These are phyloP conservation scores for Volvariella volvacea DNA, from an alignment of 1,284 basidiomycete species.

Conservation along the genomic window DNA sequence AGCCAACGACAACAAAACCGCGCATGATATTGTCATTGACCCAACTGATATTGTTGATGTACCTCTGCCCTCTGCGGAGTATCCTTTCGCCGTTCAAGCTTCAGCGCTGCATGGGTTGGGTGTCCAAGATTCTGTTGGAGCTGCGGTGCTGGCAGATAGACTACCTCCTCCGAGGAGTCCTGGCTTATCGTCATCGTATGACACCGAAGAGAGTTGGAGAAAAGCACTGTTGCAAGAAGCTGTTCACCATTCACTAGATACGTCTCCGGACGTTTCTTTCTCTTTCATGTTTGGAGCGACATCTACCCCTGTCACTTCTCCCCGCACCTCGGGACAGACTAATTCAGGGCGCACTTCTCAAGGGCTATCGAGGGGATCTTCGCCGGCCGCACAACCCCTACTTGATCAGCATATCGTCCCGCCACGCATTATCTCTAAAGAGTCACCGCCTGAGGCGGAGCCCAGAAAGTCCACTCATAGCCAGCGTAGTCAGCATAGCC, in stretches of 20 bases:
- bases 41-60: conserved; percentile 76
- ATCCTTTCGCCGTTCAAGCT: conserved; percentile 68
- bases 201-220: conserved; percentile 60
- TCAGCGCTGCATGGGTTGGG: conserved; percentile 62
- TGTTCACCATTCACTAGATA: conserved; percentile 65
- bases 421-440: conserved; percentile 19
- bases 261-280: conserved; percentile 33
- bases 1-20: conserved; percentile 21
- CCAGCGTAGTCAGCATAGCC: conserved; percentile 12
- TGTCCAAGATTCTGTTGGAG: conserved; percentile 64
- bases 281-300: conserved; percentile 19
- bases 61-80: conserved; percentile 54
- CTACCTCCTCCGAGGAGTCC: conserved; percentile 60
- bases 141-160: conserved; percentile 62
- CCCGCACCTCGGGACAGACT: conserved; percentile 9
- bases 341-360: too few relatives aligned
- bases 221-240: conserved; percentile 65
- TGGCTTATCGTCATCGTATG: conserved; percentile 48
- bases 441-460: conserved; percentile 13
- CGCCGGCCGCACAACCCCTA: conserved; percentile 12
- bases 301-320: conserved; percentile 25
- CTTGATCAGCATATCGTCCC: conserved; percentile 20
- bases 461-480: conserved; percentile 23
- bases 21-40: conserved; percentile 57
- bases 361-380: conserved; percentile 6